Evolutionary conservation across 176 grass and related monocot species (phyloP), one percentile per base, ranked within the genome.

Genomic region (Hordeum marinum): DNA sequence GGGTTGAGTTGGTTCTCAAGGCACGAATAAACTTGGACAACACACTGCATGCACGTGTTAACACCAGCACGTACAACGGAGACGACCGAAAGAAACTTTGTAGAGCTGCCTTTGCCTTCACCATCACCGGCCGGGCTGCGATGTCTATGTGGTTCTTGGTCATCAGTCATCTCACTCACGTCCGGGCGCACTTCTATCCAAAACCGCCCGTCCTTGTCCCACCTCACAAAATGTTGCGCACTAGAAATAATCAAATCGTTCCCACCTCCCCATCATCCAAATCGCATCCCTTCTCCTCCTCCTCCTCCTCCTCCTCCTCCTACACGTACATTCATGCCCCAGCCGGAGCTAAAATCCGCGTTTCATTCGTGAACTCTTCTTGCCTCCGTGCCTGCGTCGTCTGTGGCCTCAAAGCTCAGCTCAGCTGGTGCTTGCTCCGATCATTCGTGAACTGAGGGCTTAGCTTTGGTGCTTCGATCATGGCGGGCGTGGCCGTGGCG

Each of bases 91-190:
- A 18, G 45, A 78, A 75, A 18, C 46, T 67, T 79, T 87, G 71
- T 72, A 21, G 52, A 55, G 52, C 50, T 55, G 52, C 52, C 48
- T 50, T 50, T 21, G 80, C 8, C 42, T 80, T 86, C 48, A 7
- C 48, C 48, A 52, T 84, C 76, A 63, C 68, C 58, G 31, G 72
- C 68, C 58, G 31, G 64, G 18, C 85, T 34, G 68, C 85, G 71
- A 90, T 84, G 84, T 61, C 70, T 72, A 87, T 80, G 84, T 61
- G 84, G 75, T 90, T 90, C 68, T 62, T 80, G 11, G 80, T 90
- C 89, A 68, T 87, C 89, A 18, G 14, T 17, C 3, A 36, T 36
- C 35, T 7, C 35, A 36, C 48, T 61, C 89, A 90, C 80, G 71
- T 8, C 42, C 61, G 6, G 59, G 67, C 48, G 46, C 78, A 54